phyloP scores from a whole-genome alignment of 2,329 filamentous ascomycete species.

The Acephala macrosclerotiorum region DNA sequence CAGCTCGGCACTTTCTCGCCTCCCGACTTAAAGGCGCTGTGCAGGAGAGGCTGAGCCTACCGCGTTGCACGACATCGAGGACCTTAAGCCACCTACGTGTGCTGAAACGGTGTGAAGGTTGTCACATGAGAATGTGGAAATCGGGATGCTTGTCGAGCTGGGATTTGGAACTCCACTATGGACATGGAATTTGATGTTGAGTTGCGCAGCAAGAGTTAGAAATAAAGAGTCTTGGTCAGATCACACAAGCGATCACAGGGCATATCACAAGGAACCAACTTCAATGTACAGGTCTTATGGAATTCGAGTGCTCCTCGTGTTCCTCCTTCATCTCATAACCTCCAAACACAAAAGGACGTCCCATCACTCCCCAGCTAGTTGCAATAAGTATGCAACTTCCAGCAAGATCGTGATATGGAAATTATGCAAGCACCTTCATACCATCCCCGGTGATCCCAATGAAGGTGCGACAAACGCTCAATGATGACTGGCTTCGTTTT shows the following conservation, averaged over 20 bases:
- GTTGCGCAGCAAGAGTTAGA: not conserved
- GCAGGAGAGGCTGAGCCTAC: not conserved
- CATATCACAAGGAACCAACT: not conserved
- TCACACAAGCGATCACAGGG: not conserved
- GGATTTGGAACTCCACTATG: not conserved
- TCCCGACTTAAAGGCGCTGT: not conserved
- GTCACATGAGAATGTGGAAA: not conserved
- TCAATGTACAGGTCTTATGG: slow-evolving; percentile 13
- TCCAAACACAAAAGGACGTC: slow-evolving; percentile 4
- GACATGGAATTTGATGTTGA: not conserved
- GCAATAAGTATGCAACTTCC: slow-evolving; percentile 9
- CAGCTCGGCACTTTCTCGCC: slow-evolving; percentile 2
- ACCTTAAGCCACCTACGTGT: not conserved
- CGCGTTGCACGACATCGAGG: not conserved
- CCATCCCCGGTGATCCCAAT: slow-evolving; percentile 28
- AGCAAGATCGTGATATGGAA: slow-evolving; percentile 8
- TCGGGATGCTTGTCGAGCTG: not conserved
- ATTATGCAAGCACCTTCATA: slow-evolving; percentile 7
- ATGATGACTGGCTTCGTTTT: slow-evolving; percentile 33
- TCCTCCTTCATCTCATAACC: not conserved
- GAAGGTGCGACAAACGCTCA: slow-evolving; percentile 37
- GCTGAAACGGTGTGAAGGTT: not conserved
- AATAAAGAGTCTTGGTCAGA: not conserved
- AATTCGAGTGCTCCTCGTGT: not conserved
- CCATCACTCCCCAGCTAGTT: slow-evolving; percentile 2